Evolutionary conservation across 108 stramenopile species (phyloP).

Genomic region (Nannochloropsis salina): DNA sequence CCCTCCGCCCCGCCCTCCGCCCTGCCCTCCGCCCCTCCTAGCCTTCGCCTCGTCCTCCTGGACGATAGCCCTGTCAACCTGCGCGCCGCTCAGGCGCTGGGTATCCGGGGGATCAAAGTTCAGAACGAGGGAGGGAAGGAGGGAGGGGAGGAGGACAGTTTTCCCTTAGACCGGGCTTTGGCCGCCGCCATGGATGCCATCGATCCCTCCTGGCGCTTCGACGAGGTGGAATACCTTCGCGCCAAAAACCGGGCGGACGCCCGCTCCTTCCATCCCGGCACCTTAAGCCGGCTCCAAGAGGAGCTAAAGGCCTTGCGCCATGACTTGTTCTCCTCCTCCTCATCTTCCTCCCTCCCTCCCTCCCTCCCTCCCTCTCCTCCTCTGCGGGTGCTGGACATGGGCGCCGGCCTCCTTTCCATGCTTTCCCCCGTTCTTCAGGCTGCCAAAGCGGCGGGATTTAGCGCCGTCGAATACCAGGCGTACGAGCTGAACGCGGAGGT

Average conservation of each 20-base stretch:
- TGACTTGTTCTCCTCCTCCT: background rate
- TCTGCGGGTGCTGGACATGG: slow-evolving; percentile 61
- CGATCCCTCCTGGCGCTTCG: slow-evolving; percentile 30
- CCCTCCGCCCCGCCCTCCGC: background rate
- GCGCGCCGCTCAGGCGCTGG: slow-evolving; percentile 45
- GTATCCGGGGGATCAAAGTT: slow-evolving; percentile 48
- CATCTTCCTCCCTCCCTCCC: background rate
- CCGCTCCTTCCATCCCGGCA: slow-evolving; percentile 56
- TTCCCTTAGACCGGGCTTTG: slow-evolving; percentile 58
- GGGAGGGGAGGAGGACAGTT: no score
- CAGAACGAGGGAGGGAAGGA: slow-evolving; percentile 3
- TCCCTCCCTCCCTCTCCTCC: background rate
- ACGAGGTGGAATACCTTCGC: slow-evolving; percentile 62
- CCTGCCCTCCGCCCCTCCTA: background rate
- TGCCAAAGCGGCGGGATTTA: background rate
- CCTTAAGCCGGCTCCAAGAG: background rate
- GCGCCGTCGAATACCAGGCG: background rate
- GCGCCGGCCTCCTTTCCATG: slow-evolving; percentile 69
- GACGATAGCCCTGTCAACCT: slow-evolving; percentile 47
- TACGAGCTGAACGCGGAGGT: background rate
- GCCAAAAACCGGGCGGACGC: slow-evolving; percentile 70
- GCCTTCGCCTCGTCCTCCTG: slow-evolving; percentile 29
- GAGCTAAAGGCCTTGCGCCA: background rate
- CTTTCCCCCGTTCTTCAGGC: slow-evolving; percentile 56
- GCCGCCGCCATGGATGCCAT: slow-evolving; percentile 58